phyloP scores from a whole-genome alignment of 371 early-diverging fungal genomes.

The Mortierella sp. region DNA sequence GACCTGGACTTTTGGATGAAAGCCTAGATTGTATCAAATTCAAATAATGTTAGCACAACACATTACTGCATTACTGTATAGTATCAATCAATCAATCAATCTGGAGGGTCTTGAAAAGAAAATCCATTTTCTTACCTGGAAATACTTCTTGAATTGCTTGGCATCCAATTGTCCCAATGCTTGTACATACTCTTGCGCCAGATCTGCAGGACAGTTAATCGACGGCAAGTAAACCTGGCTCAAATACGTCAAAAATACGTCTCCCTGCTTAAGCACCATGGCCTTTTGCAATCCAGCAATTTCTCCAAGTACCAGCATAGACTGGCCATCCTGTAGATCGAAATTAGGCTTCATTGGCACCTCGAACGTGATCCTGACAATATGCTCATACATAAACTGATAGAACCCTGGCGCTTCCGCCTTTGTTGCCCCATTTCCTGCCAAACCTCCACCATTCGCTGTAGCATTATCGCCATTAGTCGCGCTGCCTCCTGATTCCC shows the following conservation, averaged over 20 bases:
- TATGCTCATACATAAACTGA: conserved; percentile 84
- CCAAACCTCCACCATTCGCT: conserved; percentile 1
- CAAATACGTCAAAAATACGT: conserved; percentile 76
- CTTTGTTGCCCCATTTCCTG: conserved; percentile 13
- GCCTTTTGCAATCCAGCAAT: conserved; percentile 83
- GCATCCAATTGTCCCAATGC: conserved; percentile 76
- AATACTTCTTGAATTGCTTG: conserved; percentile 77
- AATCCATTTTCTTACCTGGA: conserved; percentile 67
- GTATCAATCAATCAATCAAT: background rate
- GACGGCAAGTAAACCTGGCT: conserved; percentile 73
- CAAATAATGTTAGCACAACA: background rate
- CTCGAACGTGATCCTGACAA: conserved; percentile 84
- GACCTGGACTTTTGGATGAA: conserved; percentile 60
- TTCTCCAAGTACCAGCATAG: conserved; percentile 85
- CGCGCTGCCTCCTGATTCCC: conserved; percentile 34
- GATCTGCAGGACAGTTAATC: conserved; percentile 75
- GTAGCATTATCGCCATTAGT: conserved; percentile 17
- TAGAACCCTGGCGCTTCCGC: conserved; percentile 69
- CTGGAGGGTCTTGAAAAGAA: background rate
- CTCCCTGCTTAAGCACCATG: conserved; percentile 72
- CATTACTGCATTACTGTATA: background rate
- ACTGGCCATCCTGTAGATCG: conserved; percentile 85
- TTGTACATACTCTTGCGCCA: conserved; percentile 71
- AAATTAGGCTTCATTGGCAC: conserved; percentile 85
- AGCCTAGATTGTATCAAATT: conserved; percentile 37